A percentile compares a stretch with the other conserved stretches of the same genome.
phyloP scores from a whole-genome alignment of 306 rosid species.

The Arachis hypogaea region DNA sequence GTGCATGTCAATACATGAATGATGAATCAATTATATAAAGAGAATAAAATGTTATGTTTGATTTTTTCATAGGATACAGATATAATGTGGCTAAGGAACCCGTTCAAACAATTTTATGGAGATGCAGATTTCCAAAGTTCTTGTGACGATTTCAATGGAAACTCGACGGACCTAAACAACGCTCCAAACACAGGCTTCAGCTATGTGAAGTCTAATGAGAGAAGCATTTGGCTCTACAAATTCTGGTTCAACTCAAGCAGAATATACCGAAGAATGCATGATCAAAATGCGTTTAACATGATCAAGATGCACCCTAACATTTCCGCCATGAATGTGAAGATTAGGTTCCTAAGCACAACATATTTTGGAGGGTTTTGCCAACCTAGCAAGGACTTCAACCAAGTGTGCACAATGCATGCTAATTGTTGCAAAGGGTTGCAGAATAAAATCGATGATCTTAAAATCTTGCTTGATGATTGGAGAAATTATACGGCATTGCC shows the following conservation, averaged over 20 bases:
- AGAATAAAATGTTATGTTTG: neutral
- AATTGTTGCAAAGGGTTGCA: slow-evolving; percentile 81
- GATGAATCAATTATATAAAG: neutral
- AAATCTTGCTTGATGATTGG: slow-evolving; percentile 78
- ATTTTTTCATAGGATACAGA: slow-evolving; percentile 65
- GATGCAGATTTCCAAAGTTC: slow-evolving; percentile 85
- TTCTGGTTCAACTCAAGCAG: slow-evolving; percentile 75
- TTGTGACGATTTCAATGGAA: slow-evolving; percentile 57
- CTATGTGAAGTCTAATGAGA: slow-evolving; percentile 60
- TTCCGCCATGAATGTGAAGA: slow-evolving; percentile 40
- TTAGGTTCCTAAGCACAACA: slow-evolving; percentile 67
- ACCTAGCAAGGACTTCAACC: slow-evolving; percentile 46
- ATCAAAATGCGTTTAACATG: slow-evolving; percentile 76
- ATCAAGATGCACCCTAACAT: slow-evolving; percentile 54
- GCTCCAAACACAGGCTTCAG: slow-evolving; percentile 73
- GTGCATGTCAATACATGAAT: neutral
- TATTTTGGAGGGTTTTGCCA: slow-evolving; percentile 84
- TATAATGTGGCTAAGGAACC: slow-evolving; percentile 87
- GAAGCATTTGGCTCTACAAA: slow-evolving; percentile 65
- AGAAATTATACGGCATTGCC: neutral
- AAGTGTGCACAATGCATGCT: slow-evolving; percentile 80
- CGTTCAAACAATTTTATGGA: slow-evolving; percentile 56
- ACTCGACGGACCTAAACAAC: slow-evolving; percentile 50
- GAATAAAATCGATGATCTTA: slow-evolving; percentile 72
- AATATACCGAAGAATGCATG: slow-evolving; percentile 49